Base-by-base conservation (phyloP, 2,329 filamentous ascomycete species). In the Hirsutella minnesotensis region DNA sequence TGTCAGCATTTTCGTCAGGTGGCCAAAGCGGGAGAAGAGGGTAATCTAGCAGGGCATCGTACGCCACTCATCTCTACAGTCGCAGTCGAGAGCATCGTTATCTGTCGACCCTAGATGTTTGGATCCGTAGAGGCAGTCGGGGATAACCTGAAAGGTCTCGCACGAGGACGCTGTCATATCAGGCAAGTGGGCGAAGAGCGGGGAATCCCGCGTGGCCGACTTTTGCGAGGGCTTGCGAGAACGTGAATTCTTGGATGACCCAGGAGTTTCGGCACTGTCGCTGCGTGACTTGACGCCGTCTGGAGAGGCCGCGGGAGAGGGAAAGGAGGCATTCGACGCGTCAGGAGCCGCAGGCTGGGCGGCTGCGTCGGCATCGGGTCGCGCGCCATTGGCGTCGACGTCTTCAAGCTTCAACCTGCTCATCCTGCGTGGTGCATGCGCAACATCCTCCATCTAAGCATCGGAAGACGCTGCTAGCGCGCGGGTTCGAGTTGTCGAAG, bases 61-160 rank as follows among this genome's bases (percentile, higher is more conserved):
- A 95, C 90, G 83, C 85, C 86, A 95, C 67, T 95, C 87, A 65
- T 94, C 86, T 52, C 76, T 72, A 65, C 92, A 98, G 61, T 98
- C 92, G 65, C 92, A 98, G 63, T 95, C 92, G 62, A 96, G 73
- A 46, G 86, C 69, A 63, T 83, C 90, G 65, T 89, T 85, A 56
- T 95, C 90, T 21, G 92, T 94, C 50, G 83, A 83, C 41, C 92
- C 92, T 66, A 96, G 80, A 51, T 85, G 79, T 62, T 94, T 95
- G 51, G 88, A 87, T 42, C 86, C 87, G 64, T 98, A 98, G 29
- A 85, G 82, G 62, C 90, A 96, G 53, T 86, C 78, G 41, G 81
- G 69, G 49, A 98, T 88, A 41, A 90, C 70, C 51, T 86, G 77
- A 54, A 98, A 98, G 13, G 78, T 77, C 21, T 72, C 67, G 52